Evolutionary conservation across 768 basidiomycete genomes (phyloP), one percentile per base, ranked within the genome.

Genomic region (Phaffia tasmanica): DNA sequence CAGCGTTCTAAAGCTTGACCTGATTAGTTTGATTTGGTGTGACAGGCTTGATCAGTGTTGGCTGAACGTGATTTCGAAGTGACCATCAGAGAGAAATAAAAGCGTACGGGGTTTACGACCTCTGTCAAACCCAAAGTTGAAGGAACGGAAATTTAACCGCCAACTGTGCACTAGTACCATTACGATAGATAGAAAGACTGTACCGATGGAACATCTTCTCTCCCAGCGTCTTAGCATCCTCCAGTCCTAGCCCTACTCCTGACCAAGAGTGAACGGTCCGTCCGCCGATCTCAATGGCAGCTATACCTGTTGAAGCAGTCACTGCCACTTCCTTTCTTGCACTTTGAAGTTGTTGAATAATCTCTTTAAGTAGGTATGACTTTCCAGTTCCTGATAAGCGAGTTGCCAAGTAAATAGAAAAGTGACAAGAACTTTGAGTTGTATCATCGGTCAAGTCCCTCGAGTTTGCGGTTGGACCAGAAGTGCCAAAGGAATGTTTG

Each of bases 291-390:
- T 61, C 62, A 32, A 63, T 32, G 35, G 21, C 57, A 18, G 51
- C 63, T 51, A 67, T 61, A n/a, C 65, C 59, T 21, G 65, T 67
- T 21, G 65, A 67, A 11, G 65, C 65, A 29, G 65, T 67, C 25
- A 67, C 60, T 11, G 57, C 64, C 16, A 65, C 48, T 27, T 19
- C 29, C 47, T 49, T 61, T 1, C 16, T 2, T 21, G 30, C 47
- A 21, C 27, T 62, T 27, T 51, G 53, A 3, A 65, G 48, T 6
- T 30, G 21, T 14, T 47, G 18, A 58, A 67, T 62, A 42, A 67
- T 54, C n/a, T 47, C 53, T 29, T 23, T n/a, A 4, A 67, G 60
- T 2, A 67, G 54, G 53, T 61, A 54, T 21, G 59, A 62, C 65
- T 67, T 67, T 30, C 65, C 65, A 0, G 65, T 67, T 16, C 64